phyloP scores from a whole-genome alignment of 768 basidiomycete species.

The Calocera cornea region DNA sequence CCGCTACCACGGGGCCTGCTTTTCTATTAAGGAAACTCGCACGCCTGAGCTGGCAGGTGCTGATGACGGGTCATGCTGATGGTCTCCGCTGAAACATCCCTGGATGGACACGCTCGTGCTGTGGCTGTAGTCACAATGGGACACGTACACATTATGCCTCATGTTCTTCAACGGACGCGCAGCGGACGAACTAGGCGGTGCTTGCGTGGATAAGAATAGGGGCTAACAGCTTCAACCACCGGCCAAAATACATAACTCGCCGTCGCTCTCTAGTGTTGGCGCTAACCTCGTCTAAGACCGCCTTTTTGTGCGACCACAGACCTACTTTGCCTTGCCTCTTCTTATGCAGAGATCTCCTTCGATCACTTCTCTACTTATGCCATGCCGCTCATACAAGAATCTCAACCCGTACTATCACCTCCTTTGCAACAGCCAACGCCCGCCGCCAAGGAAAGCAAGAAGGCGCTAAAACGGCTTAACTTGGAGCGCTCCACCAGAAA shows the following conservation, averaged over 20 bases:
- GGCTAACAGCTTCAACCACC: neutral
- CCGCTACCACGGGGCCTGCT: neutral
- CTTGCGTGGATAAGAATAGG: neutral
- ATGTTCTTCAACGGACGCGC: neutral
- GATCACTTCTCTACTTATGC: neutral
- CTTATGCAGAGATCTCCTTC: neutral
- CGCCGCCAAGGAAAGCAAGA: neutral
- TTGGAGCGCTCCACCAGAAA: neutral
- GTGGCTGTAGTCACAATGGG: too few species aligned
- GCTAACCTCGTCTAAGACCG: neutral
- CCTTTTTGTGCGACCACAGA: neutral
- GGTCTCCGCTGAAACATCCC: neutral
- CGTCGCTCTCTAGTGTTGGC: neutral
- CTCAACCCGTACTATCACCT: neutral
- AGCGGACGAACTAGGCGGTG: neutral
- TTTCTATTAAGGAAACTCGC: neutral
- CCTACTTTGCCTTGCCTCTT: neutral
- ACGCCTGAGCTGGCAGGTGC: neutral
- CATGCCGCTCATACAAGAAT: neutral
- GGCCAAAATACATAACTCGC: neutral
- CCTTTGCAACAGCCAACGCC: neutral
- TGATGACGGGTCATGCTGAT: neutral
- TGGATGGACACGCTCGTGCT: neutral
- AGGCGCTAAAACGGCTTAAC: neutral
- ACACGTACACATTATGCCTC: neutral